phyloP scores from a whole-genome alignment of 768 basidiomycete genomes.

The Goffeauzyma gilvescens region DNA sequence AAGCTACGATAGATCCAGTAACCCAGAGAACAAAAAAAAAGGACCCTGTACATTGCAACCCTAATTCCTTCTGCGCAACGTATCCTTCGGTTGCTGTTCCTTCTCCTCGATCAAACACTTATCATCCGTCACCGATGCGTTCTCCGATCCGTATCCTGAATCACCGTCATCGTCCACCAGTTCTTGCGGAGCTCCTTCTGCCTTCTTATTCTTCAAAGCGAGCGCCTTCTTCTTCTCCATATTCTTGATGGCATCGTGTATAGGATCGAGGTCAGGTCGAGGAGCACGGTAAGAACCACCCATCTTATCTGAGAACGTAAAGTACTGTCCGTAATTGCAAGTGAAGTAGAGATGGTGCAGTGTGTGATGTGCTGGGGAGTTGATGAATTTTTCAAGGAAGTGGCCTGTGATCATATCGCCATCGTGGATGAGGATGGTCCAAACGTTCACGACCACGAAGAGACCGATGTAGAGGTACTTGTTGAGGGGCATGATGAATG shows the following conservation, averaged over 20 bases:
- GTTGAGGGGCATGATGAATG: conserved; percentile 77
- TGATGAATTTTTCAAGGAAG: conserved; percentile 70
- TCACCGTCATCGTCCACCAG: no score
- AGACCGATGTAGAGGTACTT: conserved; percentile 62
- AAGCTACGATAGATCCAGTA: no score
- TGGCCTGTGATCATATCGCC: conserved; percentile 95
- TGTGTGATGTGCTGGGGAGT: conserved; percentile 96
- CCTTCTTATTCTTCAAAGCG: conserved; percentile 22
- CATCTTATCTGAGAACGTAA: conserved; percentile 77
- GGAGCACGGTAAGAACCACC: conserved; percentile 81
- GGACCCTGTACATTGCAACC: no score
- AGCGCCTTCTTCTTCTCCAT: conserved; percentile 42
- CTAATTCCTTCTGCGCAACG: no score
- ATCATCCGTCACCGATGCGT: no score
- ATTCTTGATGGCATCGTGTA: conserved; percentile 33
- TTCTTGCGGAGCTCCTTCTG: no score
- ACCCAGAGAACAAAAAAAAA: no score
- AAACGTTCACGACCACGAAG: conserved; percentile 81
- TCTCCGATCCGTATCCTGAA: no score
- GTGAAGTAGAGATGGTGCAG: conserved; percentile 94
- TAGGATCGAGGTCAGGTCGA: conserved; percentile 59
- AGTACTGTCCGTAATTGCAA: conserved; percentile 95
- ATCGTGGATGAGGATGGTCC: conserved; percentile 93
- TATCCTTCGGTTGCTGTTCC: no score
- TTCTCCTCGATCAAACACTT: neutral